Evolutionary conservation across 1,284 basidiomycete genomes (phyloP).

Genomic region (Naganishia sp.): DNA sequence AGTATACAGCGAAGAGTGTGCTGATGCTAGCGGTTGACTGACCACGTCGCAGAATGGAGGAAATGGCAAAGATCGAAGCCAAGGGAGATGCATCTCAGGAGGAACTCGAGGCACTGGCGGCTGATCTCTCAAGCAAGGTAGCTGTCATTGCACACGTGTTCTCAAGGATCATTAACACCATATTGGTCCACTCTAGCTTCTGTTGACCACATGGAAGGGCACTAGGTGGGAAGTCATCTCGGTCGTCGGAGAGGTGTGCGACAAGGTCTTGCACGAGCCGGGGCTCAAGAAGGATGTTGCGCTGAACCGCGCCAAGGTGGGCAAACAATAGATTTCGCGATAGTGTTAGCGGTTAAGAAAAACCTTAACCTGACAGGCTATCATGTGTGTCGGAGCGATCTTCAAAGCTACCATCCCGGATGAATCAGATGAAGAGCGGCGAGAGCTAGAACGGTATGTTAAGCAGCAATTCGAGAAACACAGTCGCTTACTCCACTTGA

Average conservation of each 20-base stretch:
- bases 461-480: background rate
- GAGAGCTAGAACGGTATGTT: conserved; percentile 77
- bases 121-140: conserved; percentile 91
- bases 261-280: conserved; percentile 76
- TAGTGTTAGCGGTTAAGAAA: too few species aligned
- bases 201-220: conserved; percentile 92
- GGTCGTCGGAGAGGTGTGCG: conserved; percentile 65
- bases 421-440: conserved; percentile 83
- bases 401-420: conserved; percentile 82
- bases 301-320: conserved; percentile 77
- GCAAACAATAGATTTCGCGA: conserved; percentile 17
- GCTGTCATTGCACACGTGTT: conserved; percentile 1
- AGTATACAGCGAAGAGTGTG: background rate
- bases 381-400: conserved; percentile 77
- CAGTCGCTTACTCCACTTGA: background rate
- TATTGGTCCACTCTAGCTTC: conserved; percentile 60
- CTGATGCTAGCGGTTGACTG: background rate
- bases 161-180: background rate
- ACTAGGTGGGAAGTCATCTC: conserved; percentile 88
- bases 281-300: conserved; percentile 69
- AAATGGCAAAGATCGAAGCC: conserved; percentile 86
- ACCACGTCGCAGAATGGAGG: conserved; percentile 58
- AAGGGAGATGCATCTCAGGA: conserved; percentile 81
- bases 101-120: conserved; percentile 80
- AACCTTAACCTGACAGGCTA: conserved; percentile 58